Base-by-base conservation (phyloP, 805 yeast genomes). In the Kuraishia piskuri region DNA sequence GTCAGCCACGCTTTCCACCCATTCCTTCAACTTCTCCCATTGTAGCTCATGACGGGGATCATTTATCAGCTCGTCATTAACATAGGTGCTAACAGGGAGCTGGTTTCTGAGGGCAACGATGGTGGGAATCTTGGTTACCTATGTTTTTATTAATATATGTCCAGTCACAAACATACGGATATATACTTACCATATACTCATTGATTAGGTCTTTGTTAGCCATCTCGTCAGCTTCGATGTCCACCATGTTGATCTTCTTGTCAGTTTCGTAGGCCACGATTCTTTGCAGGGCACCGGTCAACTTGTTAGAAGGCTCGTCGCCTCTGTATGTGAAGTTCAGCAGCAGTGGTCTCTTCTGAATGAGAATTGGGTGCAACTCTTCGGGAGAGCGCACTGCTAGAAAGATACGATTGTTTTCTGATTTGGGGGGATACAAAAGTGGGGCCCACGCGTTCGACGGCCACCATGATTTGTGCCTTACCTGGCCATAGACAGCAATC, bases 271-370 rank as follows among this genome's bases (percentile, higher is more conserved):
- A 66, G 22, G 73, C 69, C 9, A 82, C 74, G 4, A 81, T 72
- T 49, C 76, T 64, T 58, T 81, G 83, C 55, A 89, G 69, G 1
- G 83, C 76, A 21, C 80, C 79, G 1, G 92, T 85, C 44, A 86
- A 74, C 55, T 75, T 75, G 62, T 85, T 82, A 56, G 86, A 81
- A 22, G 76, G 71, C 2, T 77, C 71, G 59, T 86, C 89, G 9
- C 89, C 89, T 53, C 81, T 63, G 47, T 79, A 71, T 1, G 90
- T 86, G 68, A 89, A 89, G 65, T 88, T 85, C 60, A 88, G 72
- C 49, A 88, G 66, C 53, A 87, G 67, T 1, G 95, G 94, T 47
- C 77, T 75, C 54, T 80, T 77, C 53, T 76, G 70, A 26, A 82
- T 63, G 40, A 83, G 59, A 25, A 78, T 60, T 37, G 78, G 76